phyloP scores from a whole-genome alignment of 2,329 filamentous ascomycete species.

The Magnaporthiopsis poae region DNA sequence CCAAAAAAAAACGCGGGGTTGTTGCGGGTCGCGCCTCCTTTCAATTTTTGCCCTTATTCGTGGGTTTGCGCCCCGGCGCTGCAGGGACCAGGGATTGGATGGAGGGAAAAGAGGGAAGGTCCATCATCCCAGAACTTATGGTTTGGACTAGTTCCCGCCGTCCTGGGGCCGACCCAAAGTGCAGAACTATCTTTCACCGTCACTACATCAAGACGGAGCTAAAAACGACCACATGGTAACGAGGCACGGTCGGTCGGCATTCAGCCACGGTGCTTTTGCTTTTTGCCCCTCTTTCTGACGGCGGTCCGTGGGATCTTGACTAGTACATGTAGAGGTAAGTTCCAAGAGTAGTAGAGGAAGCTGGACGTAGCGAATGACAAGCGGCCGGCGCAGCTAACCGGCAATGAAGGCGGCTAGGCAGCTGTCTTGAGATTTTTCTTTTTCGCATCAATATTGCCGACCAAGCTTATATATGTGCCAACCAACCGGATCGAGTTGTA shows the following conservation, averaged over 20 bases:
- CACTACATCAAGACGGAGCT: neutral
- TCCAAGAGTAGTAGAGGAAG: too few species aligned
- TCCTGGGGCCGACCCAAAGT: neutral
- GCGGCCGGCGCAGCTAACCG: too few species aligned
- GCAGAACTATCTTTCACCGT: too few species aligned
- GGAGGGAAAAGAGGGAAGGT: neutral
- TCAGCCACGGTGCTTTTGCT: neutral
- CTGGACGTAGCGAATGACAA: too few species aligned
- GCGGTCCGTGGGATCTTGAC: neutral
- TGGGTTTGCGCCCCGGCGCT: neutral
- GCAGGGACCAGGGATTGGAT: neutral
- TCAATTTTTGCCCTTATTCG: neutral
- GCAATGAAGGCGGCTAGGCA: neutral
- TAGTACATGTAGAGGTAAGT: neutral
- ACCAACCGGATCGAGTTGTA: neutral
- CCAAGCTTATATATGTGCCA: neutral
- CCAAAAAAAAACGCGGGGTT: conserved; percentile 7
- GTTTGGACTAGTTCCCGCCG: too few species aligned
- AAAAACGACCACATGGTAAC: neutral
- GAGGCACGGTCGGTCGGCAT: neutral
- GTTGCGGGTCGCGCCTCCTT: neutral
- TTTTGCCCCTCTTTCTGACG: too few species aligned
- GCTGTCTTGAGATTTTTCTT: neutral
- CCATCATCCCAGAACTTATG: too few species aligned
- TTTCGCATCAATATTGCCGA: neutral